phyloP scores from a whole-genome alignment of 2,329 filamentous ascomycete genomes.

The Pyricularia grisea region DNA sequence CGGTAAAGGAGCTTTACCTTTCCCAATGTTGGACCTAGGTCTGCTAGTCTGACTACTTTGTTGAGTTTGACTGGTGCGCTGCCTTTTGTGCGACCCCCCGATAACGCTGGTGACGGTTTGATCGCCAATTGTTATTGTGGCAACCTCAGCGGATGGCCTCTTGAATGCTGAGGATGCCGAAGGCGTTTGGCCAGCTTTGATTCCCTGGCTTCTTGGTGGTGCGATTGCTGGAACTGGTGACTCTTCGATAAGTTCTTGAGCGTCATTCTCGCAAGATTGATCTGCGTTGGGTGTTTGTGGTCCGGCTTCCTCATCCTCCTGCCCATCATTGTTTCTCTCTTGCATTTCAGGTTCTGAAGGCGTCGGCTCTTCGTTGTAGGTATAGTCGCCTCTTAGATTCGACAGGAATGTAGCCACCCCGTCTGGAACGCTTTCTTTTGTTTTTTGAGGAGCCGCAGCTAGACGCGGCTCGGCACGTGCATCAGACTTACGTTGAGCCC shows the following conservation, averaged over 20 bases:
- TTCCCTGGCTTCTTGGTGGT: slow-evolving; percentile 18
- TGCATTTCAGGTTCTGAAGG: not conserved
- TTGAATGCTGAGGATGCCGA: slow-evolving; percentile 23
- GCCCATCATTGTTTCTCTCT: not conserved
- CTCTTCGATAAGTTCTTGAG: slow-evolving; percentile 15
- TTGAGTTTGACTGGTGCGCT: slow-evolving; percentile 30
- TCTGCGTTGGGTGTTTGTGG: not conserved
- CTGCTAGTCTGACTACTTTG: slow-evolving; percentile 40
- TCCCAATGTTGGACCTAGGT: slow-evolving; percentile 32
- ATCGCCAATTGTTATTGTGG: slow-evolving; percentile 67
- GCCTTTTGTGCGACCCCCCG: slow-evolving; percentile 44
- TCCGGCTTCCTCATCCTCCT: not conserved
- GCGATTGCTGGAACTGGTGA: slow-evolving; percentile 23
- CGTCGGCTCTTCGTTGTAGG: not conserved
- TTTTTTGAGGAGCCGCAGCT: not conserved
- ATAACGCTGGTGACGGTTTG: slow-evolving; percentile 57
- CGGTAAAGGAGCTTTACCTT: slow-evolving; percentile 11
- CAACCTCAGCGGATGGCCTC: slow-evolving; percentile 51
- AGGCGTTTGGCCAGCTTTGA: slow-evolving; percentile 9
- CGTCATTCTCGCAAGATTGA: not conserved
- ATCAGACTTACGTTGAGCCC: slow-evolving; percentile 16
- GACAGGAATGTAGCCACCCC: slow-evolving; percentile 5
- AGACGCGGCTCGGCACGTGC: slow-evolving; percentile 6
- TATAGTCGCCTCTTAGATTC: slow-evolving; percentile 1
- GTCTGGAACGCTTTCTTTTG: slow-evolving; percentile 2